Base-by-base conservation (phyloP, 768 basidiomycete genomes). In the Calocybe cyanea region DNA sequence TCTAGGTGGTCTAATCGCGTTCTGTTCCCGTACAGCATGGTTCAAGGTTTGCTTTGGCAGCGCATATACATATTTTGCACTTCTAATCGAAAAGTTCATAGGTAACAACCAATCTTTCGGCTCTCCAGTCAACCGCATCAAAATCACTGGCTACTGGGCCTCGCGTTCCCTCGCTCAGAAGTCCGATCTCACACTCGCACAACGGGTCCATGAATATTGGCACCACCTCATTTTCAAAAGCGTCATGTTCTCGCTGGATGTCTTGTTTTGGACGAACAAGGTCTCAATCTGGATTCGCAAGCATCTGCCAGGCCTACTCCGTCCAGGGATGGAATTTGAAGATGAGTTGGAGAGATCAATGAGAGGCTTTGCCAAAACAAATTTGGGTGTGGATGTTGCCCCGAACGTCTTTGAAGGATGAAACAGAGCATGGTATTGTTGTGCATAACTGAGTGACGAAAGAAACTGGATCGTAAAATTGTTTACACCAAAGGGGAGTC, bases 111-210 rank as follows among this genome's bases (percentile, higher is more conserved):
- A 92, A 62, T 68, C 76, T 2, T 78, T 94, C 30, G 87, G 88
- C 11, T 87, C 87, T 2, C 92, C 92, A 0, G 87, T 92, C 0
- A 93, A 94, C 58, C 80, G 92, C 15, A 84, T 96, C 66, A 92
- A 91, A 63, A 87, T 94, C 43, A 90, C 87, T 0, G 92, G 87
- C 0, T 79, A 77, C 60, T 90, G 82, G 78, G 92, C 90, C 20
- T 83, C 88, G 3, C 72, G 75, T 18, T 84, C 86, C 3, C 71
- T 87, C 4, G 65, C 72, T 8, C 65, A 67, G n/a, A 64, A 70
- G 21, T 54, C 69, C 13, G 55, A 72, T 48, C 69, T 80, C 24
- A 51, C 70, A 13, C 47, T 78, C 37, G 41, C 54, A 2, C 62
- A 69, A 35, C 73, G 78, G 3, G 30, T 78, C 1, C 61, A 60